Percentiles rank a stretch among this genome's conserved stretches.
Evolutionary conservation across 805 yeast genomes (phyloP).

Genomic region (Candida chauliodis): DNA sequence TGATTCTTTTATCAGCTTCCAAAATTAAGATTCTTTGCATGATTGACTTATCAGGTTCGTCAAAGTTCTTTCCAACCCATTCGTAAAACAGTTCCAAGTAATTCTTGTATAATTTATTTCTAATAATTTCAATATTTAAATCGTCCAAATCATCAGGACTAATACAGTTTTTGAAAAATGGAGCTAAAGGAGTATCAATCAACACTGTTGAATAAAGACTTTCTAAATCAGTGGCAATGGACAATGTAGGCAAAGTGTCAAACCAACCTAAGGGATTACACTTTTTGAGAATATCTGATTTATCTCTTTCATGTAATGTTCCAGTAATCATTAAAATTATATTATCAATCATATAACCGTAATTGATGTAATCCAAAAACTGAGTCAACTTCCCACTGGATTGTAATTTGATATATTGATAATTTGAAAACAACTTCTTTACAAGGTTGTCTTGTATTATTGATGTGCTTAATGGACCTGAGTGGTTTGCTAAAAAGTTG

Average conservation of each 20-base stretch:
- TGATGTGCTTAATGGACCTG: conserved; percentile 80
- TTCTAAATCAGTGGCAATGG: conserved; percentile 93
- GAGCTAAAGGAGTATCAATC: conserved; percentile 96
- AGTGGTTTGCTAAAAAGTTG: conserved; percentile 76
- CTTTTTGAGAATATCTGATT: conserved; percentile 79
- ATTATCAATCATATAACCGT: conserved; percentile 98
- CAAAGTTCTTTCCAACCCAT: conserved; percentile 60
- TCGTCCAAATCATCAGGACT: conserved; percentile 89
- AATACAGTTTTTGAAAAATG: conserved; percentile 88
- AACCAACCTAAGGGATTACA: conserved; percentile 99
- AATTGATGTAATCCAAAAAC: conserved; percentile 89
- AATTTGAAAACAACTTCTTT: conserved; percentile 73
- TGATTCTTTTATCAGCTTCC: conserved; percentile 93
- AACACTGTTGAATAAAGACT: conserved; percentile 89
- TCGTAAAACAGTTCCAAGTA: conserved; percentile 82
- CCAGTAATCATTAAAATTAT: conserved; percentile 96
- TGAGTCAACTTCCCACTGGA: conserved; percentile 75
- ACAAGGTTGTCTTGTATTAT: conserved; percentile 79
- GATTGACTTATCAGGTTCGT: conserved; percentile 74
- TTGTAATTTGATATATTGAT: conserved; percentile 79
- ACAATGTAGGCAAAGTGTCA: conserved; percentile 91
- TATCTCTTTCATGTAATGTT: conserved; percentile 91
- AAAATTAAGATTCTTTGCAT: conserved; percentile 77
- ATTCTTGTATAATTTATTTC: conserved; percentile 89
- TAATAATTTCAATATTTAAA: conserved; percentile 88